Percentiles rank a stretch among this genome's conserved stretches.
phyloP scores from a whole-genome alignment of 1,139 yeast species.

The Sugiyamaella sp. region DNA sequence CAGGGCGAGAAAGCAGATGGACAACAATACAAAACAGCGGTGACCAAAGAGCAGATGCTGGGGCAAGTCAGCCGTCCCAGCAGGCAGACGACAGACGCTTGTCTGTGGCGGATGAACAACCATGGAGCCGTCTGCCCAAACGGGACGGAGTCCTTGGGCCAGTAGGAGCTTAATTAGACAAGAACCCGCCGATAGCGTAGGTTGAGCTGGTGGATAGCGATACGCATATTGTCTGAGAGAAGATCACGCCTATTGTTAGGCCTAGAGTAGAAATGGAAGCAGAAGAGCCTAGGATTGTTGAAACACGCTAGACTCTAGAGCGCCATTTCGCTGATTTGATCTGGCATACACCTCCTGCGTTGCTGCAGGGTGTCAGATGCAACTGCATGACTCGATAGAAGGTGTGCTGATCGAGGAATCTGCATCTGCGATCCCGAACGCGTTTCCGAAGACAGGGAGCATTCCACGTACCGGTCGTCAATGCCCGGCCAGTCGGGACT shows the following conservation, averaged over 20 bases:
- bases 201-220: neutral
- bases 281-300: no score
- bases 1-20: no score
- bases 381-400: neutral
- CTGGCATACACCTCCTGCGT: constrained; percentile 2
- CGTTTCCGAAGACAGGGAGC: neutral
- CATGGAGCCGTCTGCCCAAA: no score
- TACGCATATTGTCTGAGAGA: neutral
- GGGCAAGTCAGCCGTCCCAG: no score
- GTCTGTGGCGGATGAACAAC: no score
- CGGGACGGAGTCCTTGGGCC: no score
- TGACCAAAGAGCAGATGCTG: no score
- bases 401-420: neutral
- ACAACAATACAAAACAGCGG: no score
- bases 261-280: neutral
- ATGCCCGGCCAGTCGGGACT: no score
- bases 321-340: neutral
- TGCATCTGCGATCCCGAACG: neutral
- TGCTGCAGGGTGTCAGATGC: neutral
- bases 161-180: no score
- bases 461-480: neutral
- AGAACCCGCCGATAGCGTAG: no score
- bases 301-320: neutral
- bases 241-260: neutral
- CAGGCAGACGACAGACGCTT: no score